phyloP scores from a whole-genome alignment of 2,329 filamentous ascomycete genomes.

The Aspergillus pseudoterreus region DNA sequence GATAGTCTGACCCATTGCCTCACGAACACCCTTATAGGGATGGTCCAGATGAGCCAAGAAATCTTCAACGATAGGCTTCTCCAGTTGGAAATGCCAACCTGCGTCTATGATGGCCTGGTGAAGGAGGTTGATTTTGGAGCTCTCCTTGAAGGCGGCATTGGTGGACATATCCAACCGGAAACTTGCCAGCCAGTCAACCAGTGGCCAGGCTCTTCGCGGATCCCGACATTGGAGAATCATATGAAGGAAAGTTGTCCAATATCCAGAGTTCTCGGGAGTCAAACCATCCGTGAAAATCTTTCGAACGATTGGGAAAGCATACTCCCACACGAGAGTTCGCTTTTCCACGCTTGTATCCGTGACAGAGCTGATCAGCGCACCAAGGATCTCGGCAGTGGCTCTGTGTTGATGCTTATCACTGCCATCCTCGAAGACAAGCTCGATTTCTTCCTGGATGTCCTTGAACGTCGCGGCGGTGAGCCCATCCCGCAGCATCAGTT shows the following conservation, averaged over 20 bases:
- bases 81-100: slow-evolving; percentile 94
- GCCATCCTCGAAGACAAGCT: slow-evolving; percentile 80
- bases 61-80: slow-evolving; percentile 81
- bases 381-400: slow-evolving; percentile 89
- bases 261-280: slow-evolving; percentile 88
- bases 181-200: slow-evolving; percentile 75
- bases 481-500: slow-evolving; percentile 74
- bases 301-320: slow-evolving; percentile 82
- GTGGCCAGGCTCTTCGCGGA: slow-evolving; percentile 78
- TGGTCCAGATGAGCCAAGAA: slow-evolving; percentile 92
- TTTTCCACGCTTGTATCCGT: slow-evolving; percentile 72
- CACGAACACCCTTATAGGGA: slow-evolving; percentile 94
- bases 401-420: slow-evolving; percentile 97
- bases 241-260: slow-evolving; percentile 94
- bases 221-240: slow-evolving; percentile 85
- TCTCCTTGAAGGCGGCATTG: slow-evolving; percentile 98
- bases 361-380: slow-evolving; percentile 75
- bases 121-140: slow-evolving; percentile 87
- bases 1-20: slow-evolving; percentile 87
- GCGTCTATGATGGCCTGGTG: slow-evolving; percentile 83
- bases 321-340: slow-evolving; percentile 77
- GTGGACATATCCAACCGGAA: slow-evolving; percentile 93
- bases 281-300: slow-evolving; percentile 85
- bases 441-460: slow-evolving; percentile 78
- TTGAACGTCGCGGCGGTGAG: slow-evolving; percentile 75